Conservation (phyloP, 768 basidiomycete genomes). For the Guyanaporus albipodus region DNA sequence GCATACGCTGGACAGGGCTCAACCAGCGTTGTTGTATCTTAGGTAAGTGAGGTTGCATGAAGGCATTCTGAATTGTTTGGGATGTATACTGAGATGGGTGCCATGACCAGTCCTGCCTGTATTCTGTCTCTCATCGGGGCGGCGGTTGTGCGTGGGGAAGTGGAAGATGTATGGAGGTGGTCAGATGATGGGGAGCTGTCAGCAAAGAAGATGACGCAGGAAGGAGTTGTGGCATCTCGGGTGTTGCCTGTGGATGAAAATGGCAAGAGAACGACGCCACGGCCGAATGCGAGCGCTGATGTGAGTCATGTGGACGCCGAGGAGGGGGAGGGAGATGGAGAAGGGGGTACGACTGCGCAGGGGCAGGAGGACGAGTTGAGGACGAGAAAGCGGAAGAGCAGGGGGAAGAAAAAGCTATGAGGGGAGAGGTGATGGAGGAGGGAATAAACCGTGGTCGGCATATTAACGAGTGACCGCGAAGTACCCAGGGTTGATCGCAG, state of each 20-base stretch:
- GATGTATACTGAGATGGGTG: neutral
- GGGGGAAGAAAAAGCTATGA: conserved; percentile 18
- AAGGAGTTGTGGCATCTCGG: conserved; percentile 8
- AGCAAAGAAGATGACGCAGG: conserved; percentile 13
- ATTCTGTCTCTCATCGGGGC: conserved; percentile 64
- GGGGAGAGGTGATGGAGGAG: no score
- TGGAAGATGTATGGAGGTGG: conserved; percentile 70
- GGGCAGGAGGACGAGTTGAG: neutral
- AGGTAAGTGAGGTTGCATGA: conserved; percentile 46
- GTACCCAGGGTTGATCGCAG: conserved; percentile 12
- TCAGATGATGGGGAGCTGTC: conserved; percentile 46
- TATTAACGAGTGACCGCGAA: conserved; percentile 3
- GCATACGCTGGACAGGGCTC: conserved; percentile 72
- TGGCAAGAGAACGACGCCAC: conserved; percentile 19
- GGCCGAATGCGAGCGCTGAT: conserved; percentile 13
- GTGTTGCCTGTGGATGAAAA: conserved; percentile 14
- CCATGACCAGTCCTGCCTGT: conserved; percentile 59
- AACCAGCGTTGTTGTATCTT: conserved; percentile 91
- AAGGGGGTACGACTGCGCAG: neutral
- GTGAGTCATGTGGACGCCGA: conserved; percentile 6
- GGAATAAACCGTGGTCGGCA: neutral
- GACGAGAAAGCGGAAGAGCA: conserved; percentile 13
- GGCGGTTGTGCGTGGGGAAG: conserved; percentile 61
- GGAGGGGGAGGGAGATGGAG: conserved; percentile 11
- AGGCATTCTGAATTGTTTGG: no score